Percentiles rank a stretch among this genome's conserved stretches.
phyloP scores from a whole-genome alignment of 2,329 filamentous ascomycete genomes.

The Colletotrichum costaricense region DNA sequence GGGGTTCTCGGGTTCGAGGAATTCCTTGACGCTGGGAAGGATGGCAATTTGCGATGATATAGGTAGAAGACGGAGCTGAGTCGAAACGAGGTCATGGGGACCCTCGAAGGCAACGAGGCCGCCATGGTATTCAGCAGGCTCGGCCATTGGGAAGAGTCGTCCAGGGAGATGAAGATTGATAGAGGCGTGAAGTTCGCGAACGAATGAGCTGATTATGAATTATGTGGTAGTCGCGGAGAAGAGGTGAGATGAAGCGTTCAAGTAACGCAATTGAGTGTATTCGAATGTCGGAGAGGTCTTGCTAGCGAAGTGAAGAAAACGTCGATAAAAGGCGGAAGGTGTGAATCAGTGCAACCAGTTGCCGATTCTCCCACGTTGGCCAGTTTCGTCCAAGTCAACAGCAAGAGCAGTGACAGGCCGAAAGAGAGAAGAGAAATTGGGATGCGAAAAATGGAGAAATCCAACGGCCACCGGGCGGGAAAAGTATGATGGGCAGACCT shows the following conservation, averaged over 20 bases:
- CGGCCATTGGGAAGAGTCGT: slow-evolving; percentile 21
- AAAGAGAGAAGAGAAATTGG: neutral
- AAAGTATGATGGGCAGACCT: neutral
- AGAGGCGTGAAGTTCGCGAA: neutral
- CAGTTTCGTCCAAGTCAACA: neutral
- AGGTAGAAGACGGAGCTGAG: slow-evolving; percentile 70
- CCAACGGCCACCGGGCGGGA: slow-evolving; percentile 7
- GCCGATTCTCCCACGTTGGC: slow-evolving; percentile 18
- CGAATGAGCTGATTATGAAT: neutral
- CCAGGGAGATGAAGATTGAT: neutral
- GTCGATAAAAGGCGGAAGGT: neutral
- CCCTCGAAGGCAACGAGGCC: slow-evolving; percentile 72
- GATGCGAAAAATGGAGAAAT: neutral
- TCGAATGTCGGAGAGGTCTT: neutral
- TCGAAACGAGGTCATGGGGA: slow-evolving; percentile 63
- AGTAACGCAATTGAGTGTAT: neutral
- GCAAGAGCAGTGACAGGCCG: neutral
- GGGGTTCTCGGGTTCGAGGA: slow-evolving; percentile 48
- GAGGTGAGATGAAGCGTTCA: neutral
- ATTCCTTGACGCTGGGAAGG: slow-evolving; percentile 63
- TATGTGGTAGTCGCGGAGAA: neutral
- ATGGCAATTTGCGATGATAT: slow-evolving; percentile 68
- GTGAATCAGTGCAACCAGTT: slow-evolving; percentile 30
- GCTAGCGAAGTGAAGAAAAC: neutral
- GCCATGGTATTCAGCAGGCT: slow-evolving; percentile 49